Evolutionary conservation across 768 basidiomycete species (phyloP).

Genomic region (Boletus patriciae): DNA sequence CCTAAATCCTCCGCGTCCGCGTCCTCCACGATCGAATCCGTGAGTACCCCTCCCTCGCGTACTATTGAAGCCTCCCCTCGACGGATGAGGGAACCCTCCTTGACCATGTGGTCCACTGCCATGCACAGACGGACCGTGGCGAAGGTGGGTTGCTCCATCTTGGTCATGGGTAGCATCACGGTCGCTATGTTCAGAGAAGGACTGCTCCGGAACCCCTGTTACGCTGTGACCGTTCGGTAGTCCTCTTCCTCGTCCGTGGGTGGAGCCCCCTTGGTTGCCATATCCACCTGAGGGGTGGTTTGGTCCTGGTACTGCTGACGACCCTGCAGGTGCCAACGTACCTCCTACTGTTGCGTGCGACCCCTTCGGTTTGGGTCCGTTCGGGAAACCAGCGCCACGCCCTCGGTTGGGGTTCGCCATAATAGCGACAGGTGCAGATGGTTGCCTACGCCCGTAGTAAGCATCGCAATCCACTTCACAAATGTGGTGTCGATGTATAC

Average conservation of each 20-base stretch:
- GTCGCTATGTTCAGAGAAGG: not conserved
- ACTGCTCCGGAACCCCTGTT: not conserved
- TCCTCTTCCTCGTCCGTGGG: slow-evolving; percentile 11
- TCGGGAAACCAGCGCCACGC: slow-evolving; percentile 27
- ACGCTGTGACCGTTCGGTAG: slow-evolving; percentile 6
- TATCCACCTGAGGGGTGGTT: not conserved
- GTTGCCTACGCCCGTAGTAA: slow-evolving; percentile 19
- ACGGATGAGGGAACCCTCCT: slow-evolving; percentile 24
- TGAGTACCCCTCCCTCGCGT: slow-evolving; percentile 32
- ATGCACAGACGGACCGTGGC: slow-evolving; percentile 22
- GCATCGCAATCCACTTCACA: not conserved
- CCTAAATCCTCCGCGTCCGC: slow-evolving; percentile 32
- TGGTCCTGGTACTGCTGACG: slow-evolving; percentile 1
- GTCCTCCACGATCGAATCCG: slow-evolving; percentile 35
- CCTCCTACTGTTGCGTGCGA: slow-evolving; percentile 13
- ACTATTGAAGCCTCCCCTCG: slow-evolving; percentile 24
- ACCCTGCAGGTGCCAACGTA: not conserved
- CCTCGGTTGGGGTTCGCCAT: slow-evolving; percentile 73
- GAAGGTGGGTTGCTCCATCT: slow-evolving; percentile 1
- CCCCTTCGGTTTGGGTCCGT: slow-evolving; percentile 6
- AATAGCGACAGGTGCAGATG: slow-evolving; percentile 58
- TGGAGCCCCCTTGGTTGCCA: not conserved
- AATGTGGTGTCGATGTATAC: not conserved
- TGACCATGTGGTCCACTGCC: slow-evolving; percentile 30
- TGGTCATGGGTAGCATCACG: not conserved